Evolutionary conservation across 192 early-diverging fungal species (phyloP), one percentile per base, ranked within the genome.

Genomic region (Coemansia sp.): DNA sequence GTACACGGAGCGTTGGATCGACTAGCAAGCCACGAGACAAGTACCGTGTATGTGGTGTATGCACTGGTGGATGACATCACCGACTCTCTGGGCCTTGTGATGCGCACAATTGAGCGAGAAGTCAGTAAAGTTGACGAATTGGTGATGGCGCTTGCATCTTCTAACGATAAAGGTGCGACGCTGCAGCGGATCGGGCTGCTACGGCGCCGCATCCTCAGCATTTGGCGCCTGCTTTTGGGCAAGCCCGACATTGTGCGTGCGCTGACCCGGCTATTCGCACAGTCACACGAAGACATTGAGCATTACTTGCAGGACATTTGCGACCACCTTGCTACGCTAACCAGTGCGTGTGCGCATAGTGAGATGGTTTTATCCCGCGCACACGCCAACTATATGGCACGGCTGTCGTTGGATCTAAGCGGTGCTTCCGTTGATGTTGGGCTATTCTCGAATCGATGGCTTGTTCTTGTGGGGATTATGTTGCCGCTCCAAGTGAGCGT

Each of bases 311-410:
- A 29, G 7, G 64, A 69, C 52, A 59, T 68, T 21, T 39, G 62
- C 60, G 84, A 85, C 77, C 93, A 95, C 45, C 81, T 94, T 28
- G 79, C 86, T 23, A 91, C 88, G 5, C 87, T 94, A 84, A 59
- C 84, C 2, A 84, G 86, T 51, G 83, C 87, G 59, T 71, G 91
- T 13, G 74, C 71, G 7, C 91, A 93, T 62, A 91, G 88, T 63
- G 92, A 95, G 59, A 74, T 84, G 61, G 91, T 88, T 20, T 75
- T 95, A 18, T 74, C 86, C 3, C 64, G 92, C 13, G 82, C 90
- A 0, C 92, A 95, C 66, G 82, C 86, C 9, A 94, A 95, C 63
- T 93, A 93, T 59, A 77, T 94, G 55, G 93, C 92, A 20, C 89
- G 88, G 68, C 86, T 94, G 62, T 86, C 86, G 12, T 85, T 95